These are phyloP conservation scores for Malassezia globosa DNA, from an alignment of 1,284 basidiomycete species.

Conservation along the genomic window DNA sequence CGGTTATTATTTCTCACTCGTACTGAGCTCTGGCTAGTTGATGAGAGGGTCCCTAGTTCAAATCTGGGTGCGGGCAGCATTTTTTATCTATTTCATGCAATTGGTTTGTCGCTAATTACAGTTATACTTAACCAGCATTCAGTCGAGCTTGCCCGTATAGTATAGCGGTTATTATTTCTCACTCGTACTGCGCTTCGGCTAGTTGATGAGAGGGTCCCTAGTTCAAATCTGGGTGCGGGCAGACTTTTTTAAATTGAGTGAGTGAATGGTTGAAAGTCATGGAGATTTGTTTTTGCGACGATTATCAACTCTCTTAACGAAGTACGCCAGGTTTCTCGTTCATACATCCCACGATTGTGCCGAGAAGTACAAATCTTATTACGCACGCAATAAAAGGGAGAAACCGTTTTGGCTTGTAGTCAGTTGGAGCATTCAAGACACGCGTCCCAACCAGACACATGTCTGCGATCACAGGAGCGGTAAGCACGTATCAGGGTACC, in stretches of 20 bases:
- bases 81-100: not conserved
- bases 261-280: too few species aligned
- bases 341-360: too few species aligned
- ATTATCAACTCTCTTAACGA: too few species aligned
- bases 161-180: constrained; percentile 18
- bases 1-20: constrained; percentile 18
- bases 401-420: too few species aligned
- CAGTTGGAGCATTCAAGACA: too few species aligned
- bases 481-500: too few species aligned
- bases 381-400: too few species aligned
- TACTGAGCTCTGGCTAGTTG: constrained; percentile 11
- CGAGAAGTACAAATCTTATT: too few species aligned
- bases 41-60: constrained; percentile 18
- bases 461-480: too few species aligned
- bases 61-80: constrained; percentile 14
- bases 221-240: constrained; percentile 18
- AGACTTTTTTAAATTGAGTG: constrained; percentile 5
- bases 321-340: too few species aligned
- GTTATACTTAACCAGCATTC: not conserved
- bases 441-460: too few species aligned
- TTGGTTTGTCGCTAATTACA: not conserved
- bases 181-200: constrained; percentile 14
- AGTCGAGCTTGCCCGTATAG: constrained; percentile 9
- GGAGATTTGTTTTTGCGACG: too few species aligned
- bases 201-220: constrained; percentile 18